Evolutionary conservation across 2,329 filamentous ascomycete species (phyloP).

Genomic region (Fusarium sublunatum): DNA sequence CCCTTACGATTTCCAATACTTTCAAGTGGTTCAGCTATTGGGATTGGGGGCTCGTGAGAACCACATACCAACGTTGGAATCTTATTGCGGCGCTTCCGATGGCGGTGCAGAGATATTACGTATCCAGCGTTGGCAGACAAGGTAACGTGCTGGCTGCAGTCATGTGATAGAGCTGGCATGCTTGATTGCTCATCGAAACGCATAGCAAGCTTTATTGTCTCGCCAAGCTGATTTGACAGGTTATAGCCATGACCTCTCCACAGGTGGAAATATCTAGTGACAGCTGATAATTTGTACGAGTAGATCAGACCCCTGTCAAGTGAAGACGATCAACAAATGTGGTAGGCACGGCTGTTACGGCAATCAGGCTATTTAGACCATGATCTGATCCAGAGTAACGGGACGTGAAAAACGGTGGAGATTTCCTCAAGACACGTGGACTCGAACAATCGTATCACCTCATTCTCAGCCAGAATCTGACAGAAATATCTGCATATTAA

Average conservation of each 20-base stretch:
- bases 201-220: neutral
- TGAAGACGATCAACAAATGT: neutral
- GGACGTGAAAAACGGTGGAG: conserved; percentile 15
- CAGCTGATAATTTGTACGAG: neutral
- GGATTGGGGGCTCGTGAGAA: neutral
- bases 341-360: conserved; percentile 2
- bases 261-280: neutral
- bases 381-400: conserved; percentile 21
- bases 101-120: neutral
- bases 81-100: neutral
- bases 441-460: conserved; percentile 6
- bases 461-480: conserved; percentile 7
- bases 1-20: neutral
- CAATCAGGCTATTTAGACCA: neutral
- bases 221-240: neutral
- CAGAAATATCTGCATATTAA: neutral
- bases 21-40: neutral
- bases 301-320: neutral
- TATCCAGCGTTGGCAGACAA: too few species aligned
- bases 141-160: too few species aligned
- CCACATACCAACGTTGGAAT: neutral
- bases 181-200: neutral
- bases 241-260: neutral
- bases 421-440: conserved; percentile 17
- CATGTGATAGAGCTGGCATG: neutral